Percentiles rank a stretch among this genome's conserved stretches.
Evolutionary conservation across 139 green algal species (phyloP).

Genomic region (Astrephomene gubernaculifera): DNA sequence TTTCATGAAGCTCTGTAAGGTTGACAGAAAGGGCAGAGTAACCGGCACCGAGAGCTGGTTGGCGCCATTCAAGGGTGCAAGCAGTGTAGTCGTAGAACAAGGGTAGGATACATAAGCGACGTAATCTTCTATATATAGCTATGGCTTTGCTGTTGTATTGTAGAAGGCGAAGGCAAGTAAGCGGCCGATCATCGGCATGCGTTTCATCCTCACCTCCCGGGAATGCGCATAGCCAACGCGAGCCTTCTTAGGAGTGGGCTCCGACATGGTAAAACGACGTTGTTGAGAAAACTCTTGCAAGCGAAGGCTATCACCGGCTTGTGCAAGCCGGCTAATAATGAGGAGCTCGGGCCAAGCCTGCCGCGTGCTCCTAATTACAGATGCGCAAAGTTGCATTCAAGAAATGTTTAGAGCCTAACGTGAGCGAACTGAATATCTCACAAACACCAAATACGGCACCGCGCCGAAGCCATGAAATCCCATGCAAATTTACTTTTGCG

Average conservation of each 20-base stretch:
- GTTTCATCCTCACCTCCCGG: constrained; percentile 51
- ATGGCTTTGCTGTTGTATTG: background rate
- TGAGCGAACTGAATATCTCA: too few relatives aligned
- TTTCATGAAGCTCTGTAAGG: constrained; percentile 46
- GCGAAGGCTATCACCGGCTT: background rate
- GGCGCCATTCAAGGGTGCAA: background rate
- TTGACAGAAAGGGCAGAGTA: background rate
- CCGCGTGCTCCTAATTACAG: background rate
- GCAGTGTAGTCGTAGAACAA: background rate
- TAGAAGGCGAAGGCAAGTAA: background rate
- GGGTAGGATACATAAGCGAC: background rate
- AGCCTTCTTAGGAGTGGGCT: constrained; percentile 48
- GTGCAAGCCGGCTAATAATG: background rate
- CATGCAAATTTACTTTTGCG: too few relatives aligned
- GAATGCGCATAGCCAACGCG: constrained; percentile 44
- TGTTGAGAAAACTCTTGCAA: background rate
- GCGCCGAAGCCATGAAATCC: too few relatives aligned
- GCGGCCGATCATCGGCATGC: background rate
- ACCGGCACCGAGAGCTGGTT: too few relatives aligned
- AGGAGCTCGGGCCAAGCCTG: background rate
- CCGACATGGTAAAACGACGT: background rate
- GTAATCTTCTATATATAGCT: background rate
- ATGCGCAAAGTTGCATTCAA: constrained; percentile 14
- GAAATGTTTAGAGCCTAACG: too few relatives aligned
- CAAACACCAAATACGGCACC: too few relatives aligned